Evolutionary conservation across 2,329 filamentous ascomycete species (phyloP).

Genomic region (Zasmidium citrigriseum): DNA sequence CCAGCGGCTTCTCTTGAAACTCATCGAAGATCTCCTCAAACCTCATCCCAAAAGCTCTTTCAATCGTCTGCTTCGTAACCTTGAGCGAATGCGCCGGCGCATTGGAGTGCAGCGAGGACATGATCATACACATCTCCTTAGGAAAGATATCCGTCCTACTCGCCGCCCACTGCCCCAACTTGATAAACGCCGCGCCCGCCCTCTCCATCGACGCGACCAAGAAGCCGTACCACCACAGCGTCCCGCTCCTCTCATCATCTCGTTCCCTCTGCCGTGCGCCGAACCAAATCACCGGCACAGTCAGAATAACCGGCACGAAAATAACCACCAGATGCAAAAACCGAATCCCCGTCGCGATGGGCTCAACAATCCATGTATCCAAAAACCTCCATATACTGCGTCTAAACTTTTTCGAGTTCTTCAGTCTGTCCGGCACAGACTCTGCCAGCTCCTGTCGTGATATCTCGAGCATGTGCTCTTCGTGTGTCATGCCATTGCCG

Average conservation of each 20-base stretch:
- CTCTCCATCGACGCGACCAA: conserved; percentile 87
- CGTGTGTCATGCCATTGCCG: conserved; percentile 63
- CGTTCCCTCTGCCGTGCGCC: conserved; percentile 64
- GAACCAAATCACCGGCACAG: conserved; percentile 79
- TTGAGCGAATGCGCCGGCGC: conserved; percentile 87
- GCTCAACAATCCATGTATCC: conserved; percentile 75
- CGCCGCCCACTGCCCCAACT: conserved; percentile 98
- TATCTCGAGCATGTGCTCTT: conserved; percentile 82
- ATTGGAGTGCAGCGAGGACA: conserved; percentile 94
- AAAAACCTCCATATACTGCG: conserved; percentile 66
- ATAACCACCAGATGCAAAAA: conserved; percentile 85
- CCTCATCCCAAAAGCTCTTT: conserved; percentile 74
- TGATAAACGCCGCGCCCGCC: conserved; percentile 95
- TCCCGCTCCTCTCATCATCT: conserved; percentile 76
- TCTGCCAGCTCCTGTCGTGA: conserved; percentile 78
- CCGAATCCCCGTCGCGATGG: conserved; percentile 80
- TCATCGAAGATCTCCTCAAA: conserved; percentile 97
- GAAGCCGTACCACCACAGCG: conserved; percentile 92
- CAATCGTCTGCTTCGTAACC: conserved; percentile 76
- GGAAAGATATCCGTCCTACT: conserved; percentile 97
- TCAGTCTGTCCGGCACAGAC: conserved; percentile 62
- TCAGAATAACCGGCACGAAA: conserved; percentile 84
- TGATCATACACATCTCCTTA: conserved; percentile 82
- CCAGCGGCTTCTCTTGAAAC: conserved; percentile 84
- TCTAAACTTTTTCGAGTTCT: conserved; percentile 59